These are phyloP conservation scores for Pleurotus tuoliensis DNA, from an alignment of 768 basidiomycete genomes.

Conservation along the genomic window DNA sequence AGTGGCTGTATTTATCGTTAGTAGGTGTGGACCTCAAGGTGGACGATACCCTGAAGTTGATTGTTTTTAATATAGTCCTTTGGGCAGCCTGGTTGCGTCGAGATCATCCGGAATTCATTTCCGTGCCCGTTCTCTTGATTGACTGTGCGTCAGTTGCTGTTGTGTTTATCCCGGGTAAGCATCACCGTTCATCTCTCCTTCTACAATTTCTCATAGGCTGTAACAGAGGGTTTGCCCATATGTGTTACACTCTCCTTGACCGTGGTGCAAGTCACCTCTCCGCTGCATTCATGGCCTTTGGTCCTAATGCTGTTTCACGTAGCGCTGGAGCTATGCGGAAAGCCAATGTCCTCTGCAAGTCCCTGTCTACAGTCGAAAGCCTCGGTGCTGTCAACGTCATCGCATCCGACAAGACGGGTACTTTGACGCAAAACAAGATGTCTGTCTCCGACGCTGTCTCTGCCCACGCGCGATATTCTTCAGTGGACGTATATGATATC, in stretches of 20 bases:
- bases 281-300: no score
- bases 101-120: slow-evolving; percentile 41
- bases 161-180: slow-evolving; percentile 17
- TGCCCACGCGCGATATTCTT: no score
- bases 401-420: slow-evolving; percentile 58
- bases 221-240: slow-evolving; percentile 50
- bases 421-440: slow-evolving; percentile 59
- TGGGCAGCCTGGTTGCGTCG: slow-evolving; percentile 35
- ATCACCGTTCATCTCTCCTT: background rate
- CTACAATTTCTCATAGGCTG: slow-evolving; percentile 32
- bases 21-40: slow-evolving; percentile 26
- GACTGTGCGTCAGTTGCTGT: slow-evolving; percentile 54
- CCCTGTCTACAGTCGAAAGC: slow-evolving; percentile 63
- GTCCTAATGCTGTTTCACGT: background rate
- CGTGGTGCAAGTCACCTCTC: background rate
- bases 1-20: slow-evolving; percentile 45
- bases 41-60: no score
- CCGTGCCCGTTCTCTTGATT: slow-evolving; percentile 45
- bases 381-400: slow-evolving; percentile 57
- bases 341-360: slow-evolving; percentile 50
- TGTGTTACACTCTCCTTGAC: slow-evolving; percentile 54
- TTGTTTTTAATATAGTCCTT: slow-evolving; percentile 11
- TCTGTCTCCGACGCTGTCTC: slow-evolving; percentile 35
- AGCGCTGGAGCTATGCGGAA: slow-evolving; percentile 43
- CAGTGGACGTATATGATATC: slow-evolving; percentile 9